Evolutionary conservation across 495 filamentous ascomycete species (phyloP).

Genomic region (Penicillium desertorum): DNA sequence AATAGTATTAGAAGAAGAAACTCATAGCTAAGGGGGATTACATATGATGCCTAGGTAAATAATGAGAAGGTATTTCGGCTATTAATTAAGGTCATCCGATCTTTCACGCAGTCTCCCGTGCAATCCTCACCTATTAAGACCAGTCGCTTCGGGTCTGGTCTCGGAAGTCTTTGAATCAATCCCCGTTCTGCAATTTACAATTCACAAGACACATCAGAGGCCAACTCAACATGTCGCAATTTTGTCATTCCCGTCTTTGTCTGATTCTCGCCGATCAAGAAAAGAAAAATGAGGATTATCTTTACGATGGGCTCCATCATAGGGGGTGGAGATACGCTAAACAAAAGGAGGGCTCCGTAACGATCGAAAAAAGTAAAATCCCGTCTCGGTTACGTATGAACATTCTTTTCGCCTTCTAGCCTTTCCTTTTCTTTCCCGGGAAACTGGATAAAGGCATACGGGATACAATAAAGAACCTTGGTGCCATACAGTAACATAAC

Average conservation of each 20-base stretch:
- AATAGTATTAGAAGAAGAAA: slow-evolving; percentile 5
- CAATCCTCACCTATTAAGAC: slow-evolving; percentile 13
- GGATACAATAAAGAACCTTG: not conserved
- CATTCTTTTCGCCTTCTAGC: slow-evolving; percentile 45
- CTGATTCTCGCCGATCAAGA: not conserved
- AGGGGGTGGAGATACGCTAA: slow-evolving; percentile 15
- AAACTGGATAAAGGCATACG: slow-evolving; percentile 15
- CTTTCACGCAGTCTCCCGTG: slow-evolving; percentile 20
- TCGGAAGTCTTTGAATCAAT: slow-evolving; percentile 15
- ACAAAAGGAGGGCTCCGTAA: slow-evolving; percentile 2
- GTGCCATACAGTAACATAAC: not conserved
- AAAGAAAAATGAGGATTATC: not conserved
- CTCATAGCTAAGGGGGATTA: slow-evolving; percentile 15
- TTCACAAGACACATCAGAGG: slow-evolving; percentile 17
- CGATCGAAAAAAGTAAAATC: slow-evolving; percentile 25
- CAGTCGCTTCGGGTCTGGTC: slow-evolving; percentile 14
- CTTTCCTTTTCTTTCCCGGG: slow-evolving; percentile 33
- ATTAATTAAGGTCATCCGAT: slow-evolving; percentile 26
- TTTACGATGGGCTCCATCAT: slow-evolving; percentile 20
- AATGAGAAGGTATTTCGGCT: slow-evolving; percentile 4
- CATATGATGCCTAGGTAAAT: slow-evolving; percentile 32
- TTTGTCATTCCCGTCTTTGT: slow-evolving; percentile 7
- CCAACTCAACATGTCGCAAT: slow-evolving; percentile 11
- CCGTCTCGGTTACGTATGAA: slow-evolving; percentile 41
- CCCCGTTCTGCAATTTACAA: slow-evolving; percentile 3